A percentile compares a stretch with the other conserved stretches of the same genome.
These are phyloP conservation scores for Agapanthus africanus DNA, from an alignment of 106 monocot genomes.

Conservation along the genomic window DNA sequence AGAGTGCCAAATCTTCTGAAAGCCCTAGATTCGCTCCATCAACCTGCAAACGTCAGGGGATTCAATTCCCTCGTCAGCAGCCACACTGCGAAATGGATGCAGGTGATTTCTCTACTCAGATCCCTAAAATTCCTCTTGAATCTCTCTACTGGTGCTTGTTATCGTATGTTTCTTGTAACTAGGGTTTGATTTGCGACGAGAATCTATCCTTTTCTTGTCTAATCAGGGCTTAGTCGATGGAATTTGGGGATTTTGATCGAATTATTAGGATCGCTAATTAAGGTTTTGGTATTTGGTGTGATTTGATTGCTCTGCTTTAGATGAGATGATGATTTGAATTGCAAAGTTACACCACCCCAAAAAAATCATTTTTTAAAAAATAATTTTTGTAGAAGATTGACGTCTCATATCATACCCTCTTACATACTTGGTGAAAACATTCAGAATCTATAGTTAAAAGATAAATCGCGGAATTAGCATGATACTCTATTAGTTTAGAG, in stretches of 20 bases:
- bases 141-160: not conserved
- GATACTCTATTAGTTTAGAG: too few relatives aligned
- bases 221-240: not conserved
- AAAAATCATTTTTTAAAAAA: too few relatives aligned
- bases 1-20: slow-evolving; percentile 3
- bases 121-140: not conserved
- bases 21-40: not conserved
- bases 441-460: too few relatives aligned
- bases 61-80: slow-evolving; percentile 11
- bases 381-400: too few relatives aligned
- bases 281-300: not conserved
- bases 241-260: not conserved
- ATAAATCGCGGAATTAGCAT: too few relatives aligned
- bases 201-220: not conserved
- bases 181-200: not conserved
- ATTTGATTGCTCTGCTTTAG: not conserved
- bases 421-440: too few relatives aligned
- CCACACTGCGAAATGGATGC: slow-evolving; percentile 17
- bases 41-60: not conserved
- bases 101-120: not conserved
- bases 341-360: too few relatives aligned
- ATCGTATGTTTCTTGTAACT: not conserved
- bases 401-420: too few relatives aligned
- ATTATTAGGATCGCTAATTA: not conserved
- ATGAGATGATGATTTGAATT: too few relatives aligned